phyloP scores from a whole-genome alignment of 176 grass and related monocot species.

The Ananas comosus region DNA sequence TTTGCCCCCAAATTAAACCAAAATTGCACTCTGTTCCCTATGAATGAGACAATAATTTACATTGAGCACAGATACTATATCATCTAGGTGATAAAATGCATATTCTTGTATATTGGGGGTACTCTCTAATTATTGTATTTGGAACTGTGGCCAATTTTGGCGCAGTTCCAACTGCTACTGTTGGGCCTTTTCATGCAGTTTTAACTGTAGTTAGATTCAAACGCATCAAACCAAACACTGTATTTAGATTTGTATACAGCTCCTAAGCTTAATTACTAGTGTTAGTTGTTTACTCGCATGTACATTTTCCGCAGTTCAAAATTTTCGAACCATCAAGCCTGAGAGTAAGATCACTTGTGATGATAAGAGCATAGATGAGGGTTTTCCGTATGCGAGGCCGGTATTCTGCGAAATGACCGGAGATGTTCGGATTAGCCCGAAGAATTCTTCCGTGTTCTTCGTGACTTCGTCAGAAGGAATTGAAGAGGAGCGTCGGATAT shows the following conservation, averaged over 20 bases:
- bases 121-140: no score
- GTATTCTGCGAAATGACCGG: conserved; percentile 43
- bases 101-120: no score
- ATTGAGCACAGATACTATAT: no score
- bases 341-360: conserved; percentile 41
- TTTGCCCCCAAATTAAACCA: no score
- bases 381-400: conserved; percentile 63
- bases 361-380: conserved; percentile 53
- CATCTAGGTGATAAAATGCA: no score
- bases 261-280: not conserved
- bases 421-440: conserved; percentile 33
- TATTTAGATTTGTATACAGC: not conserved
- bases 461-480: conserved; percentile 7
- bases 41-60: no score
- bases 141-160: no score
- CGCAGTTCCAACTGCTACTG: not conserved
- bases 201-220: no score
- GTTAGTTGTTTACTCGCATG: not conserved
- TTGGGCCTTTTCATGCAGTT: no score
- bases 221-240: no score
- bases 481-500: conserved; percentile 14
- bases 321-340: conserved; percentile 20
- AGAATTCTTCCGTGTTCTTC: conserved; percentile 31
- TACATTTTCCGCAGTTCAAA: conserved; percentile 7
- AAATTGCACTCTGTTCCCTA: no score